Conservation (phyloP, 2,329 filamentous ascomycete genomes). For the Mollisiaceae sp. region DNA sequence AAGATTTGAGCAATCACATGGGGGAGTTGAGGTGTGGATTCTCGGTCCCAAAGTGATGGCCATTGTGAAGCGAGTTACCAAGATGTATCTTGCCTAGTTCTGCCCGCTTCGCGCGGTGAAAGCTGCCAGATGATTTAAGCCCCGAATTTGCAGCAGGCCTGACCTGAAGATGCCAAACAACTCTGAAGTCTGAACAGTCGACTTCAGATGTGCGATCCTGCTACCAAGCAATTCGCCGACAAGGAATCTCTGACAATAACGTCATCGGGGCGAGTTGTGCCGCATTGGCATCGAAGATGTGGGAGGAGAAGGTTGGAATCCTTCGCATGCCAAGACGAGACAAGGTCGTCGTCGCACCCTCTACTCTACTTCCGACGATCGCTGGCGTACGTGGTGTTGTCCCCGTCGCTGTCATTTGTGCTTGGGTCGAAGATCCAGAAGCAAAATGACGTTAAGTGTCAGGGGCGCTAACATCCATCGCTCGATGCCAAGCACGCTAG, state of each 20-base stretch:
- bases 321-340: not conserved
- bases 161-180: not conserved
- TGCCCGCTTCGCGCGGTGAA: not conserved
- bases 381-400: constrained; percentile 5
- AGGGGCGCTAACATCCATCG: not conserved
- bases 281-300: not conserved
- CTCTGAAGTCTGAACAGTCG: not conserved
- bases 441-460: constrained; percentile 2
- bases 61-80: not conserved
- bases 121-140: not conserved
- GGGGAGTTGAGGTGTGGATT: not conserved
- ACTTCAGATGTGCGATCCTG: not conserved
- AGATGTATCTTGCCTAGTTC: not conserved
- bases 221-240: not conserved
- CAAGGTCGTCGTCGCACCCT: not conserved
- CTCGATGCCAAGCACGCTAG: not conserved
- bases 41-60: not conserved
- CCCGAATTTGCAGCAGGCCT: not conserved
- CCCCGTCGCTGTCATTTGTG: not conserved
- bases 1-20: constrained; percentile 1
- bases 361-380: not conserved
- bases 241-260: not conserved
- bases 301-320: not conserved
- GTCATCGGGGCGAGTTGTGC: not conserved
- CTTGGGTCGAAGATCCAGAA: not conserved